phyloP scores from a whole-genome alignment of 2,329 filamentous ascomycete genomes.

The Penicillium sp. region DNA sequence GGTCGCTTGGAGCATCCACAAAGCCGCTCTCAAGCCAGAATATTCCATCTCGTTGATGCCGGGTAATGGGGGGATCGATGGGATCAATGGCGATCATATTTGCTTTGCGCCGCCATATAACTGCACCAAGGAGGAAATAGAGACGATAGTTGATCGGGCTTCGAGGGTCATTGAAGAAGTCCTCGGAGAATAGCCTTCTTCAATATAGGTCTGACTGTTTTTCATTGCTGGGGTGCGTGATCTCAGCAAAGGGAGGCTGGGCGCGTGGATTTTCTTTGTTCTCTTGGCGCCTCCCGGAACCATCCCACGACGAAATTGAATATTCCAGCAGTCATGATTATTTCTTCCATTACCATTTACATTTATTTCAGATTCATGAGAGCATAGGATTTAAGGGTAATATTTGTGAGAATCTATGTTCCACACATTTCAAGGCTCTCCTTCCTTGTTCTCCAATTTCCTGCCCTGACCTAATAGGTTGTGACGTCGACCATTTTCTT shows the following conservation, averaged over 20 bases:
- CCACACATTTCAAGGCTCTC: too few species aligned
- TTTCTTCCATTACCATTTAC: too few species aligned
- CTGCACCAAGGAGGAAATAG: slow-evolving; percentile 51
- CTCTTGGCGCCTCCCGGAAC: too few species aligned
- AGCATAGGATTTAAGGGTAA: too few species aligned
- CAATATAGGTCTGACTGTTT: neutral
- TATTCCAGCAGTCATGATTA: too few species aligned
- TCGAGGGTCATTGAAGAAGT: slow-evolving; percentile 45
- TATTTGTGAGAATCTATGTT: too few species aligned
- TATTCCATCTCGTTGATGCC: slow-evolving; percentile 56
- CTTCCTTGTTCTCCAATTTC: too few species aligned
- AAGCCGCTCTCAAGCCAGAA: slow-evolving; percentile 42
- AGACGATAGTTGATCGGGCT: slow-evolving; percentile 51
- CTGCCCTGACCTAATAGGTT: too few species aligned
- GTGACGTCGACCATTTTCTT: too few species aligned
- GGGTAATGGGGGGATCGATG: slow-evolving; percentile 54
- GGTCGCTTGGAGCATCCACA: slow-evolving; percentile 50
- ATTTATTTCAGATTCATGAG: too few species aligned
- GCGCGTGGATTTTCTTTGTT: too few species aligned
- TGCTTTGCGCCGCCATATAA: slow-evolving; percentile 58
- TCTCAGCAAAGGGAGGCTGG: neutral
- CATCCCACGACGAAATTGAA: too few species aligned
- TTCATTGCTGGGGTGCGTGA: neutral
- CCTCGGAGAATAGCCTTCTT: slow-evolving; percentile 20
- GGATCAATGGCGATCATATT: slow-evolving; percentile 55